A percentile compares a stretch with the other conserved stretches of the same genome.
phyloP scores from a whole-genome alignment of 106 monocot genomes.

The Dendrobium chrysotoxum region DNA sequence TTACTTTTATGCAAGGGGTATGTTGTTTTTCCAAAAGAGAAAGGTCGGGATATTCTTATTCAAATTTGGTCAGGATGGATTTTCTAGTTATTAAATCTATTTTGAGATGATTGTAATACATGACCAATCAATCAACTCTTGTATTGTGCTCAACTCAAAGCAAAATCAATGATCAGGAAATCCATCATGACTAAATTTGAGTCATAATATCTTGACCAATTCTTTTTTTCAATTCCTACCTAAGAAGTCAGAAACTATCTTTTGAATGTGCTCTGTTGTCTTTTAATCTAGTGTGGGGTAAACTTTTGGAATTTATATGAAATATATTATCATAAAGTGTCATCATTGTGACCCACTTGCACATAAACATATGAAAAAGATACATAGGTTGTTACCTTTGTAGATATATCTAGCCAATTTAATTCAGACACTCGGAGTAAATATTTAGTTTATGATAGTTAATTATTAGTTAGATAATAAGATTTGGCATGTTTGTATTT shows the following conservation, averaged over 20 bases:
- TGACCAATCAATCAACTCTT: no score
- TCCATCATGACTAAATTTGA: no score
- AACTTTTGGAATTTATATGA: not conserved
- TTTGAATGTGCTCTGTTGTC: not conserved
- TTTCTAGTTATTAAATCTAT: no score
- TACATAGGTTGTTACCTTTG: not conserved
- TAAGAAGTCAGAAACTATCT: not conserved
- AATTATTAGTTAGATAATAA: not conserved
- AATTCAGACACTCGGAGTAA: not conserved
- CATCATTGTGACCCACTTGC: not conserved
- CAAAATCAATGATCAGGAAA: no score
- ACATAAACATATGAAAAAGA: not conserved
- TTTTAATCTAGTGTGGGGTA: not conserved
- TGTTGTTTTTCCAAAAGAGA: not conserved
- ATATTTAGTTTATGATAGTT: not conserved
- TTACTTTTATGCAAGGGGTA: slow-evolving; percentile 76
- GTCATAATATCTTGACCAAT: no score
- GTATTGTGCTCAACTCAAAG: no score
- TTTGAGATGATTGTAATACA: no score
- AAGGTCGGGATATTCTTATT: not conserved
- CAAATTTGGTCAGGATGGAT: no score
- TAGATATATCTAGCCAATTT: no score
- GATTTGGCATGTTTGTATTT: not conserved
- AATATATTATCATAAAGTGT: not conserved
- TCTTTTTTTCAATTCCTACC: not conserved